These are phyloP conservation scores for Cercospora sp. DNA, from an alignment of 2,329 filamentous ascomycete species.

Conservation along the genomic window DNA sequence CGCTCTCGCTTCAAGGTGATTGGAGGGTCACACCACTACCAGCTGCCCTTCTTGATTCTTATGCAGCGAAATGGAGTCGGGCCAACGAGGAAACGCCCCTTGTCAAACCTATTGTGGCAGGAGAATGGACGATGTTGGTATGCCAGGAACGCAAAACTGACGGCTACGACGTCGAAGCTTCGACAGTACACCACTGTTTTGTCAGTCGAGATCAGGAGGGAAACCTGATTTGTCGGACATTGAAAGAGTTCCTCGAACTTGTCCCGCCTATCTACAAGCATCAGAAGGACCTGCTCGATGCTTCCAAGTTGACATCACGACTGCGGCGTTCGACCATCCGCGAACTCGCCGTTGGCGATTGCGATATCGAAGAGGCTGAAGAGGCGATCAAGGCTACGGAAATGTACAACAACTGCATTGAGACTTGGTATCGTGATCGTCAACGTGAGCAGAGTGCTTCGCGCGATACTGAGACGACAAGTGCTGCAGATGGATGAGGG, in stretches of 20 bases:
- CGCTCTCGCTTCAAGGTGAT: too few species aligned
- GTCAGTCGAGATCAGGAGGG: not conserved
- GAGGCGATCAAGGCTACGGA: not conserved
- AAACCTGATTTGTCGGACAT: not conserved
- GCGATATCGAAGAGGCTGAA: not conserved
- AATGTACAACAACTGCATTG: not conserved
- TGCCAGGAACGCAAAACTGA: not conserved
- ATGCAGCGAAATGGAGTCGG: too few species aligned
- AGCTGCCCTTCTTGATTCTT: not conserved
- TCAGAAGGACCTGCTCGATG: too few species aligned
- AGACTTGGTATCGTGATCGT: not conserved
- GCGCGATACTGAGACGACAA: too few species aligned
- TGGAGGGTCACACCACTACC: not conserved
- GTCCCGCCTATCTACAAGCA: too few species aligned
- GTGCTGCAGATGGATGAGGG: too few species aligned
- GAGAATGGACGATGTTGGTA: slow-evolving; percentile 1
- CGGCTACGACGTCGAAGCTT: not conserved
- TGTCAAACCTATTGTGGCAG: not conserved
- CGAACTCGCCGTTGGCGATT: not conserved
- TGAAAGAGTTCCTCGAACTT: not conserved
- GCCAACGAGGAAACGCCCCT: too few species aligned
- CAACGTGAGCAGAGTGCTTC: too few species aligned
- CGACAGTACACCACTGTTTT: not conserved
- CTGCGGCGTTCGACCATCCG: too few species aligned
- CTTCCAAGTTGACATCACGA: too few species aligned